Base-by-base conservation (phyloP, 2,329 filamentous ascomycete species). In the Hypoxylon sp. region DNA sequence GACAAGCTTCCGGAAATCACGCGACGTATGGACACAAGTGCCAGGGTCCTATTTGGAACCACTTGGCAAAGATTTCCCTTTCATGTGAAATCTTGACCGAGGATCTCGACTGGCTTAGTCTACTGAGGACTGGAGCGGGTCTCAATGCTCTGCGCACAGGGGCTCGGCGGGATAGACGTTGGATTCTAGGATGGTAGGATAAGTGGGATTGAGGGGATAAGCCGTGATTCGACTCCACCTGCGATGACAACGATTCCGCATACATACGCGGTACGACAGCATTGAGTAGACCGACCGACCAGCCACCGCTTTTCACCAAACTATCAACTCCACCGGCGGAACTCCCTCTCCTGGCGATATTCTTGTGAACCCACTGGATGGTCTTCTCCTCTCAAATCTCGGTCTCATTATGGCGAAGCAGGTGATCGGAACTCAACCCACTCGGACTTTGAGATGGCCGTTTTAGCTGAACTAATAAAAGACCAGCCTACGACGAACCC, bases 151-250 rank as follows among this genome's bases (percentile, higher is more conserved):
- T 38, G 43, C 4, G 21, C 38, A 53, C 59, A 52, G 58, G 51
- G 51, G 51, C 6, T 21, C 32, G 65, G 30, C 25, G 51, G 57
- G 49, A 55, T 45, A 46, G 32, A 50, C 23, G 32, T 59, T 52
- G 55, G 48, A 46, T 30, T 28, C 32, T 52, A 10, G 34, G 52
- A 45, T 55, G 57, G 56, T 58, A 43, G 62, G 48, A 59, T 68
- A 43, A 43, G 50, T 49, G 32, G 45, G 13, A 21, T 28, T 43
- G 53, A 50, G 36, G 59, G 38, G 28, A 63, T 60, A 65, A 57
- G 45, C 48, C 46, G 55, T 56, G 63, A 63, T 61, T 19, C 41
- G 36, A 67, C 63, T 66, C 67, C 63, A 69, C 67, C 59, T 68
- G 53, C 55, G 50, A 59, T 45, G 36, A 60, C 57, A 51, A 61